Evolutionary conservation across 306 rosid genomes (phyloP), one percentile per base, ranked within the genome.

Genomic region (Rubus idaeus): DNA sequence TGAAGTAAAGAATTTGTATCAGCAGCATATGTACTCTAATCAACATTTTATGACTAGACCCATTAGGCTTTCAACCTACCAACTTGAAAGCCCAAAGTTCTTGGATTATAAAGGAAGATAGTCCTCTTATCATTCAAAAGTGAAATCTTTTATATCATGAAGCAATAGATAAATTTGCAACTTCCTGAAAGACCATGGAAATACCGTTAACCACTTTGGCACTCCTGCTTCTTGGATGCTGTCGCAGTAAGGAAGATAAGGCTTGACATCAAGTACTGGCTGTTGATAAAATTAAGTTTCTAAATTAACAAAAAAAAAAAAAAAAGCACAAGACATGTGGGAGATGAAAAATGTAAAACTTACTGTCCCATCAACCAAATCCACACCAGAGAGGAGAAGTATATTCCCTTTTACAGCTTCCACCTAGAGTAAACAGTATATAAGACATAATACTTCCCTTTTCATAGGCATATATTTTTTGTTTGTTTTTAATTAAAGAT

Each of bases 281-380:
- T 95, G 95, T 82, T 51, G 73, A 87, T 39, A 72, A 70, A 73
- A 75, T 81, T 77, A 17, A 84, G 52, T 58, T 18, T 68, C 35
- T 60, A 37, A 46, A 71, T 12, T 39, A 58, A 30, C 35, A 61
- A 56, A 77, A 72, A 62, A 76, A 44, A 61, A 56, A 80, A 71
- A 45, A 78, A 64, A 78, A 62, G 42, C n/a, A 58, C 58, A 23
- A 17, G 44, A 58, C 47, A 47, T 68, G 62, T 4, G 74, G 76
- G 30, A 66, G 44, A 83, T 50, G 44, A 82, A 68, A 79, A 84
- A 64, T 50, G 77, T 77, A 80, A 80, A 77, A 81, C 98, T 84
- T 84, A 95, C 97, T 9, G 96, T 95, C 78, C 96, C 97, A 84
- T 95, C 96, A 79, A 92, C 98, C 85, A 95, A 89, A 84, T 95